Evolutionary conservation across 805 yeast species (phyloP).

Genomic region (Kodamaea kaohsiungensis): DNA sequence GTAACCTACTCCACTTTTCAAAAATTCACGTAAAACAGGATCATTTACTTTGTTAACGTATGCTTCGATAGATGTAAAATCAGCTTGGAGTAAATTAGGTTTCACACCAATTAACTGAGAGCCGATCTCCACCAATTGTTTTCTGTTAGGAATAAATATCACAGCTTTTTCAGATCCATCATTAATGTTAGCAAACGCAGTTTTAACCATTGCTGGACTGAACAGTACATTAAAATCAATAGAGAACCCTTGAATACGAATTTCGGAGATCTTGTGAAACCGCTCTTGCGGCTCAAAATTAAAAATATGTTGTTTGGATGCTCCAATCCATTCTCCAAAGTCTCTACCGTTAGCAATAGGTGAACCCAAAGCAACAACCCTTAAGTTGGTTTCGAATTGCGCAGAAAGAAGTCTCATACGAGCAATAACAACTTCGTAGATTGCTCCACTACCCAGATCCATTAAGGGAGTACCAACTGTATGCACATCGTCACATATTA

Average conservation of each 20-base stretch:
- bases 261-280: slow-evolving; percentile 50
- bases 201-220: slow-evolving; percentile 4
- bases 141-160: not conserved
- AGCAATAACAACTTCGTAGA: slow-evolving; percentile 69
- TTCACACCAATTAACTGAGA: not conserved
- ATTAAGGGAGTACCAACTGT: slow-evolving; percentile 53
- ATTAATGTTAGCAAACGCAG: not conserved
- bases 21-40: slow-evolving; percentile 38
- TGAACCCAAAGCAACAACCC: slow-evolving; percentile 71
- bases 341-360: slow-evolving; percentile 77
- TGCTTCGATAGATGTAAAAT: slow-evolving; percentile 35
- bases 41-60: slow-evolving; percentile 48
- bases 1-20: slow-evolving; percentile 65
- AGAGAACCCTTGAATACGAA: slow-evolving; percentile 1
- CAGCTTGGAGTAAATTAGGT: not conserved
- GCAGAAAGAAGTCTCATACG: slow-evolving; percentile 70
- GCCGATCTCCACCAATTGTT: not conserved
- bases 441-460: slow-evolving; percentile 38
- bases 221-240: not conserved
- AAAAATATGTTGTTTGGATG: slow-evolving; percentile 56
- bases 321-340: slow-evolving; percentile 85
- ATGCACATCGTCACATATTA: slow-evolving; percentile 77
- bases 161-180: slow-evolving; percentile 2
- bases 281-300: slow-evolving; percentile 70
- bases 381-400: slow-evolving; percentile 54